Evolutionary conservation across 192 early-diverging fungal species (phyloP).

Genomic region (Coemansia pectinata): DNA sequence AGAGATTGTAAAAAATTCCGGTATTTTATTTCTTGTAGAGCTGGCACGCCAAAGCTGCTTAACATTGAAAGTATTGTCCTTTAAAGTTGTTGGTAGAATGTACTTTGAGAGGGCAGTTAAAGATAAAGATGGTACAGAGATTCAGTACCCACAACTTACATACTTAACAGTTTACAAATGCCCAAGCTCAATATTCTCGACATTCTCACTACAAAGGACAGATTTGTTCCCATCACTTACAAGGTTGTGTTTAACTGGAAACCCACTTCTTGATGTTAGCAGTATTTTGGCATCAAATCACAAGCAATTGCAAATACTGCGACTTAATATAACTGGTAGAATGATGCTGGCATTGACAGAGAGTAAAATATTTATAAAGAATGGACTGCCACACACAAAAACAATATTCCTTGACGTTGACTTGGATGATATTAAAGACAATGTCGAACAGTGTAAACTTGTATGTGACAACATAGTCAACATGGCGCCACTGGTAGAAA

Average conservation of each 20-base stretch:
- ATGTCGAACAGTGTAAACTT: too few species aligned
- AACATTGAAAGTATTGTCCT: neutral
- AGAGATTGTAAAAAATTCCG: neutral
- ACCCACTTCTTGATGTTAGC: neutral
- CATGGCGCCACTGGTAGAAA: neutral
- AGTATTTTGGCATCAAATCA: neutral
- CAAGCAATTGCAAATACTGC: neutral
- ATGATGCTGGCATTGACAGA: neutral
- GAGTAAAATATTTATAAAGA: neutral
- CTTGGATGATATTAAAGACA: neutral
- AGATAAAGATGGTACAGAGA: neutral
- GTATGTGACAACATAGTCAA: neutral
- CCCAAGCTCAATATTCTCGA: neutral
- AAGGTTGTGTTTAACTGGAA: neutral
- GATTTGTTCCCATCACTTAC: neutral
- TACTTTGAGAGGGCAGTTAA: neutral
- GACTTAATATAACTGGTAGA: neutral
- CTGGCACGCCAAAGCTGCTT: neutral
- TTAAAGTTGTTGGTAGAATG: neutral
- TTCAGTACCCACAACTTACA: neutral
- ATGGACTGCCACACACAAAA: neutral
- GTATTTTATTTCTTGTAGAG: neutral
- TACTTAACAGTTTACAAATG: neutral
- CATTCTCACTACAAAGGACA: neutral
- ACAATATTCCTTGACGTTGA: neutral